These are phyloP conservation scores for Apostasia shenzhenica DNA, from an alignment of 106 monocot species.

Conservation along the genomic window DNA sequence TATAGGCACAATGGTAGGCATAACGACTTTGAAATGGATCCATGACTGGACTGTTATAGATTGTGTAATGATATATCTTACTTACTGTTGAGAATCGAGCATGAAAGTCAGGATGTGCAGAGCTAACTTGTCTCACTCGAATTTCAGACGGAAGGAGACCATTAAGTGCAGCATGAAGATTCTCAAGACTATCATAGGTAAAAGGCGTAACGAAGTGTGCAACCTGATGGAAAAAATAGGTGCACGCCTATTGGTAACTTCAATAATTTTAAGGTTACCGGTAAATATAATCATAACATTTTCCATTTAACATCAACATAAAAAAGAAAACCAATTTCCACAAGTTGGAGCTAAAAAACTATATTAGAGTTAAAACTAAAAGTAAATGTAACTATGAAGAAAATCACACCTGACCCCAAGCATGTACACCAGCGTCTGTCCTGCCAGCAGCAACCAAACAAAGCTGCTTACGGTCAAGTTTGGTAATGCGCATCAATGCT, in stretches of 20 bases:
- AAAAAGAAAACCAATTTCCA: neutral
- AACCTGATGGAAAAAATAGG: constrained; percentile 36
- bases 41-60: constrained; percentile 64
- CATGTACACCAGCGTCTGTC: constrained; percentile 86
- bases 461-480: constrained; percentile 60
- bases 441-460: constrained; percentile 68
- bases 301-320: neutral
- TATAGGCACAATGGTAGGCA: constrained; percentile 69
- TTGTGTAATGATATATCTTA: constrained; percentile 82
- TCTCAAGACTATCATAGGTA: constrained; percentile 46
- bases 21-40: constrained; percentile 68
- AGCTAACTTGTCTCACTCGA: constrained; percentile 64
- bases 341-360: neutral
- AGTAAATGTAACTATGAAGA: too few relatives aligned
- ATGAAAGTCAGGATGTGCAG: constrained; percentile 64
- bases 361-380: too few relatives aligned
- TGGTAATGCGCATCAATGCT: constrained; percentile 52
- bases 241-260: neutral
- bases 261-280: neutral
- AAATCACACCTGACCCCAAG: constrained; percentile 80
- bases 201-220: constrained; percentile 79
- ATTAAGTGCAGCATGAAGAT: constrained; percentile 59
- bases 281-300: neutral
- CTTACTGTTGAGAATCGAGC: constrained; percentile 67
- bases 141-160: constrained; percentile 73